Evolutionary conservation across 805 yeast species (phyloP).

Genomic region (Wickerhamiella siamensis): DNA sequence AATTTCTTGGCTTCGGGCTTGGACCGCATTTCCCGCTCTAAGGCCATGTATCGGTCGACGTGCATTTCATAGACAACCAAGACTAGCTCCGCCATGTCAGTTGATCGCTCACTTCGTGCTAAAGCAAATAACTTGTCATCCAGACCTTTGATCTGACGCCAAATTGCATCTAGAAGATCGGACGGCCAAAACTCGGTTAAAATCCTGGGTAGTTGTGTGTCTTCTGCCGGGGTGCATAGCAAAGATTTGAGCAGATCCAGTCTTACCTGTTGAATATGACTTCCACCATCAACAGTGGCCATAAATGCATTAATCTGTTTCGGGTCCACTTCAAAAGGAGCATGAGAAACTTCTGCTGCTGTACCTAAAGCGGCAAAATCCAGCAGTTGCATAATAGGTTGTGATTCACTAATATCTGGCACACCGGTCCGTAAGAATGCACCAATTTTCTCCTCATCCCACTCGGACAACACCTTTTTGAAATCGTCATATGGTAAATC

Average conservation of each 20-base stretch:
- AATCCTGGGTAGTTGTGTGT: constrained; percentile 6
- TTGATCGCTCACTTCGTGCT: not conserved
- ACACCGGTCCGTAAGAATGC: constrained; percentile 11
- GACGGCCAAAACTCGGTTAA: constrained; percentile 2
- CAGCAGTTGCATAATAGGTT: constrained; percentile 20
- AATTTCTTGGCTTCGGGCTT: constrained; percentile 1
- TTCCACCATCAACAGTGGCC: constrained; percentile 17
- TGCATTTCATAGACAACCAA: constrained; percentile 16
- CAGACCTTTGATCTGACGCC: not conserved
- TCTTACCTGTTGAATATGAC: constrained; percentile 30
- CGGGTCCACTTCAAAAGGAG: constrained; percentile 8
- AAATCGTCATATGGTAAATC: constrained; percentile 19
- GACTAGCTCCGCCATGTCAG: constrained; percentile 3
- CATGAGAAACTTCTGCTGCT: constrained; percentile 5
- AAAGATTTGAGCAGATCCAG: constrained; percentile 20
- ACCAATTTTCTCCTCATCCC: constrained; percentile 26
- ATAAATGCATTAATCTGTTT: constrained; percentile 20
- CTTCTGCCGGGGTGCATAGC: not conserved
- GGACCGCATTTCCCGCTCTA: constrained; percentile 3
- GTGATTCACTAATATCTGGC: constrained; percentile 14
- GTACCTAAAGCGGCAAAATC: constrained; percentile 21
- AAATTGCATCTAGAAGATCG: not conserved
- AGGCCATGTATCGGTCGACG: constrained; percentile 13
- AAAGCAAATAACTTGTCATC: constrained; percentile 1
- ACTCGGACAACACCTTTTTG: constrained; percentile 23